Evolutionary conservation across 345 rosid species (phyloP).

Genomic region (Iberis pinnata): DNA sequence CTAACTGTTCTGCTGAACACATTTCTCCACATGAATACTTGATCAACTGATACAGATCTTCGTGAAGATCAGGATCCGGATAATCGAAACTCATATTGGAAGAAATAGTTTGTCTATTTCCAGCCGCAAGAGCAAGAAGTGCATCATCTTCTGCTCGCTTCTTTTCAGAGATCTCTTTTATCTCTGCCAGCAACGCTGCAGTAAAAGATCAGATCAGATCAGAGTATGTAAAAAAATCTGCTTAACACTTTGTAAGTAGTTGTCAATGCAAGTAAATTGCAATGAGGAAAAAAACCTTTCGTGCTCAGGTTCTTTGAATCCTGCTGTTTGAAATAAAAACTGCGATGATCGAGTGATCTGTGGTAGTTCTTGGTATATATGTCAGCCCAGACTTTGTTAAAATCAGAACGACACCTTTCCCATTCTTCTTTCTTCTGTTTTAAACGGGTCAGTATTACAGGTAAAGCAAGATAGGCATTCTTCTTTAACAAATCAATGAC

Average conservation of each 20-base stretch:
- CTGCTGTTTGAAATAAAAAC: constrained; percentile 98
- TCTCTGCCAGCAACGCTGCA: constrained; percentile 83
- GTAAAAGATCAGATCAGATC: constrained; percentile 15
- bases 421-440: constrained; percentile 98
- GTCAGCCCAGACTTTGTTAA: constrained; percentile 97
- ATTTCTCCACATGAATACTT: constrained; percentile 91
- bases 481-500: constrained; percentile 82
- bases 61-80: constrained; percentile 75
- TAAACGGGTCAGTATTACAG: constrained; percentile 84
- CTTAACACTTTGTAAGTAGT: background rate
- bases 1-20: constrained; percentile 80
- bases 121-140: constrained; percentile 79
- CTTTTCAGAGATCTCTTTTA: constrained; percentile 81
- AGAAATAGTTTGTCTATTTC: constrained; percentile 54
- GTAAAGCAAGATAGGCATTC: constrained; percentile 80
- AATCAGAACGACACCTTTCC: constrained; percentile 87
- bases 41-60: constrained; percentile 86
- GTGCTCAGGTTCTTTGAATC: constrained; percentile 86
- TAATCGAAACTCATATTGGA: constrained; percentile 74
- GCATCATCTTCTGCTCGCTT: constrained; percentile 71
- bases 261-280: background rate
- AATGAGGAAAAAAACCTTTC: constrained; percentile 48
- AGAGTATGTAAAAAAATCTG: background rate
- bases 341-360: constrained; percentile 93
- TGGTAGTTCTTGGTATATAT: constrained; percentile 90